A percentile compares a stretch with the other conserved stretches of the same genome.
Evolutionary conservation across 2,329 filamentous ascomycete species (phyloP).

Genomic region (Xylaria sp.): DNA sequence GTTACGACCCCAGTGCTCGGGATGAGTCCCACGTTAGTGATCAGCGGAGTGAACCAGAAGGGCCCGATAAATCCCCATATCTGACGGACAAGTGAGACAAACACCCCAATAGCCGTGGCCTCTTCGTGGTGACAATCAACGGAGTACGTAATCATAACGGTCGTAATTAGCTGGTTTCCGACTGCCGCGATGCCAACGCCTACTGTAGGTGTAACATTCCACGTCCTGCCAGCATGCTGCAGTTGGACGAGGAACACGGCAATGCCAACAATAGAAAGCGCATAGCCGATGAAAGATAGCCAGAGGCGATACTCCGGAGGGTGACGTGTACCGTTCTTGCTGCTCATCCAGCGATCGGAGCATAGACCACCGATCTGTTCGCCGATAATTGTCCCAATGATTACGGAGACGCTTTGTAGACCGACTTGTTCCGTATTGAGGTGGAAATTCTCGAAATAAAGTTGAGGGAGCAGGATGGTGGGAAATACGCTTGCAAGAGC

Average conservation of each 20-base stretch:
- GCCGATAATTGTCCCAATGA: conserved; percentile 22
- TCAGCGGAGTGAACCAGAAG: conserved; percentile 20
- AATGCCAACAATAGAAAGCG: conserved; percentile 8
- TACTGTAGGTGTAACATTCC: conserved; percentile 21
- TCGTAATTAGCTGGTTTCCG: conserved; percentile 25
- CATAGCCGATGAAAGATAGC: conserved; percentile 21
- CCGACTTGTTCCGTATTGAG: conserved; percentile 21
- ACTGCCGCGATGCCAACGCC: conserved; percentile 16
- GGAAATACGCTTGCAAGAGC: conserved; percentile 12
- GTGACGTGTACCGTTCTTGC: conserved; percentile 3
- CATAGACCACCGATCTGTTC: conserved; percentile 20
- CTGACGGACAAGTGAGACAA: conserved; percentile 18
- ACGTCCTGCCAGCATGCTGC: conserved; percentile 1
- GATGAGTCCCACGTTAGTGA: conserved; percentile 8
- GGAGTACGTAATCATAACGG: conserved; percentile 22
- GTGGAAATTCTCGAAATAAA: conserved; percentile 21
- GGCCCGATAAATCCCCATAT: conserved; percentile 27
- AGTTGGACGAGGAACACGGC: conserved; percentile 21
- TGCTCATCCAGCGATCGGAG: conserved; percentile 22
- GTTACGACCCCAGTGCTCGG: conserved; percentile 7
- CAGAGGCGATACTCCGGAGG: conserved; percentile 21
- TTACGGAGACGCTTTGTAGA: conserved; percentile 14
- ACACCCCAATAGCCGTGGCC: conserved; percentile 20
- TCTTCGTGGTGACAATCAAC: conserved; percentile 22
- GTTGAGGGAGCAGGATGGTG: conserved; percentile 19